Evolutionary conservation across 352 stramenopile species (phyloP).

Genomic region (Pythium guiyangense): DNA sequence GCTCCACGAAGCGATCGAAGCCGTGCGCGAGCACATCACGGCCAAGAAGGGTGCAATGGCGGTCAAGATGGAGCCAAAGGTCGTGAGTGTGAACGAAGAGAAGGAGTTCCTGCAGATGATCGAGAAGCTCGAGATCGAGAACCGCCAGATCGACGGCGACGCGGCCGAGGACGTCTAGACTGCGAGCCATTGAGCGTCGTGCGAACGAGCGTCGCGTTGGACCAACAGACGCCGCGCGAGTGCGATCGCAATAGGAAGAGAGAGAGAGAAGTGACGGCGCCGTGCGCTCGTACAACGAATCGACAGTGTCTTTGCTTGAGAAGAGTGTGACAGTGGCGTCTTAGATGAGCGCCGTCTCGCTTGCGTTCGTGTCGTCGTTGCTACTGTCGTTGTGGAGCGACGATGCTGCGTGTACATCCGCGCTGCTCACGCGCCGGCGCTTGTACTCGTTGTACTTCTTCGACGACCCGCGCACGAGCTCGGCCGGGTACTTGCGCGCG

Average conservation of each 20-base stretch:
- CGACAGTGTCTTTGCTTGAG: too few relatives aligned
- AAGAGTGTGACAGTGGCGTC: too few relatives aligned
- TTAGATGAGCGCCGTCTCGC: not conserved
- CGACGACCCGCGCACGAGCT: slow-evolving; percentile 48
- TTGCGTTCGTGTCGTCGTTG: not conserved
- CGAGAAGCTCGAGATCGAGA: slow-evolving; percentile 98
- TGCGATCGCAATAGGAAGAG: not conserved
- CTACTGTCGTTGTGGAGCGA: slow-evolving; percentile 3
- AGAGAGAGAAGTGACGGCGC: not conserved
- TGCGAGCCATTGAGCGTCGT: not conserved
- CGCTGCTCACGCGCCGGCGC: slow-evolving; percentile 36
- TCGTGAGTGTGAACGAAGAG: slow-evolving; percentile 98
- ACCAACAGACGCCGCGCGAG: too few relatives aligned
- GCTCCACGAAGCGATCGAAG: slow-evolving; percentile 95
- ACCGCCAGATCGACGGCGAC: slow-evolving; percentile 98
- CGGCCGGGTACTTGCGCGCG: slow-evolving; percentile 75
- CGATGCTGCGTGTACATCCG: not conserved
- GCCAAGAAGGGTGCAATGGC: slow-evolving; percentile 93
- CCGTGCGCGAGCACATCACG: slow-evolving; percentile 92
- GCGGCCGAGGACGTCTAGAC: slow-evolving; percentile 90
- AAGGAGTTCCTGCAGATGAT: slow-evolving; percentile 99
- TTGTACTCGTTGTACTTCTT: slow-evolving; percentile 87
- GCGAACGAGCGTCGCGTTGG: not conserved
- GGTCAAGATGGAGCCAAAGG: slow-evolving; percentile 99
- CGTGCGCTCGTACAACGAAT: too few relatives aligned